Percentiles rank a stretch among this genome's conserved stretches.
These are phyloP conservation scores for Candida odintsovae DNA, from an alignment of 805 yeast genomes.

Conservation along the genomic window DNA sequence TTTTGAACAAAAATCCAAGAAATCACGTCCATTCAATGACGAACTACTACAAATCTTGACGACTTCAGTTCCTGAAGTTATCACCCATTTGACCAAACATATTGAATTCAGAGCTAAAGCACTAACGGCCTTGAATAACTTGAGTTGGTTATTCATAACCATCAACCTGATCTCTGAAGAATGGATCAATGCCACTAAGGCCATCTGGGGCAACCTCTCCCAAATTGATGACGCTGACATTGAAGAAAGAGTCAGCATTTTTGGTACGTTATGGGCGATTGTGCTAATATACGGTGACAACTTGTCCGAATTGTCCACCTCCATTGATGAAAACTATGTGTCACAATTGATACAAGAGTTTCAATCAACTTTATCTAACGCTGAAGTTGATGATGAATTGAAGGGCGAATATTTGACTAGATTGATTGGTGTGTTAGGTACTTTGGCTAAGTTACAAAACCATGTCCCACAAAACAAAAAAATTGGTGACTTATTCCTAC, in stretches of 20 bases:
- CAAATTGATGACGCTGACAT: conserved; percentile 18
- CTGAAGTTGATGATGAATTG: conserved; percentile 21
- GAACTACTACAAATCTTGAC: conserved; percentile 15
- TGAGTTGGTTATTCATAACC: conserved; percentile 46
- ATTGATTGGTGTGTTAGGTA: conserved; percentile 47
- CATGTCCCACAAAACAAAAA: conserved; percentile 37
- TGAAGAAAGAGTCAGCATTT: conserved; percentile 28
- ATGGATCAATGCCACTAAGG: conserved; percentile 2
- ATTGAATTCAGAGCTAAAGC: conserved; percentile 49
- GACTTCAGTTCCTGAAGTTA: conserved; percentile 26
- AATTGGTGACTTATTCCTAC: conserved; percentile 40
- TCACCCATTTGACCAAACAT: conserved; percentile 35
- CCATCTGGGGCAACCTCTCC: conserved; percentile 12
- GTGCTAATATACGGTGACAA: conserved; percentile 24
- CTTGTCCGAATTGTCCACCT: background rate
- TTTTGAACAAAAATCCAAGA: conserved; percentile 6
- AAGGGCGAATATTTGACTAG: conserved; percentile 35
- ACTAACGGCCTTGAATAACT: conserved; percentile 65
- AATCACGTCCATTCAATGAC: conserved; percentile 7
- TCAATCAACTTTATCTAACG: conserved; percentile 9
- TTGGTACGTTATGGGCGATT: conserved; percentile 42
- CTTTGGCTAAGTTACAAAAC: conserved; percentile 41
- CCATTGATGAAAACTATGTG: conserved; percentile 25
- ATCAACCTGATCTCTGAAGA: conserved; percentile 9
- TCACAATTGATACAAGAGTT: conserved; percentile 18